Evolutionary conservation across 192 early-diverging fungal species (phyloP).

Genomic region (Chytriomyces confervae): DNA sequence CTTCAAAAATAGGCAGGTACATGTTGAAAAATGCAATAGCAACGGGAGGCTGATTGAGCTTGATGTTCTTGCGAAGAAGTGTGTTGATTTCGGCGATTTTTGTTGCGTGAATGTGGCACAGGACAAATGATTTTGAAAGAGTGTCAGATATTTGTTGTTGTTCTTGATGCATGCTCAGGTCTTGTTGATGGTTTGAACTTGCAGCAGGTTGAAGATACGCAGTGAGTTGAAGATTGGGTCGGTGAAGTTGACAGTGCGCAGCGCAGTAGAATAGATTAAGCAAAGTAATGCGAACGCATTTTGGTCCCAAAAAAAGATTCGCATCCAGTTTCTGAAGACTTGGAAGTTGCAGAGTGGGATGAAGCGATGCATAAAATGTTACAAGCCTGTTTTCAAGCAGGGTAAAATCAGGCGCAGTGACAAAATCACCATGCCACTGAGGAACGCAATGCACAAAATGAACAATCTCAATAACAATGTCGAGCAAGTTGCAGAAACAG

Average conservation of each 20-base stretch:
- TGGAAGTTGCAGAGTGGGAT: not conserved
- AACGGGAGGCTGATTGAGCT: not conserved
- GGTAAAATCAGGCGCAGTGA: not conserved
- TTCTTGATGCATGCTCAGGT: too few relatives aligned
- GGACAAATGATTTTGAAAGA: not conserved
- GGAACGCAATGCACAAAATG: not conserved
- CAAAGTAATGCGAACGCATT: not conserved
- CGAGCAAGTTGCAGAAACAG: conserved; percentile 6
- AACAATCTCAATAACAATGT: not conserved
- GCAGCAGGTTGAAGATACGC: not conserved
- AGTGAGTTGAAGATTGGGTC: not conserved
- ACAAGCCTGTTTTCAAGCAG: not conserved
- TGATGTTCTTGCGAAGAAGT: not conserved
- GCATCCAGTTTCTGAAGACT: not conserved
- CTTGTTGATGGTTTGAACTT: not conserved
- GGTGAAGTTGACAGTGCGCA: conserved; percentile 10
- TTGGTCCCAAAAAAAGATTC: not conserved
- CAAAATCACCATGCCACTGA: not conserved
- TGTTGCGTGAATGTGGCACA: not conserved
- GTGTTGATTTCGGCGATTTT: not conserved
- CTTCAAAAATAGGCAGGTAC: conserved; percentile 10
- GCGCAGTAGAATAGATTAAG: conserved; percentile 5
- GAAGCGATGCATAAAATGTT: not conserved
- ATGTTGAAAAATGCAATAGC: not conserved
- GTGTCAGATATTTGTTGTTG: not conserved